Base-by-base conservation (phyloP, 805 yeast species). In the Starmerella geochares region DNA sequence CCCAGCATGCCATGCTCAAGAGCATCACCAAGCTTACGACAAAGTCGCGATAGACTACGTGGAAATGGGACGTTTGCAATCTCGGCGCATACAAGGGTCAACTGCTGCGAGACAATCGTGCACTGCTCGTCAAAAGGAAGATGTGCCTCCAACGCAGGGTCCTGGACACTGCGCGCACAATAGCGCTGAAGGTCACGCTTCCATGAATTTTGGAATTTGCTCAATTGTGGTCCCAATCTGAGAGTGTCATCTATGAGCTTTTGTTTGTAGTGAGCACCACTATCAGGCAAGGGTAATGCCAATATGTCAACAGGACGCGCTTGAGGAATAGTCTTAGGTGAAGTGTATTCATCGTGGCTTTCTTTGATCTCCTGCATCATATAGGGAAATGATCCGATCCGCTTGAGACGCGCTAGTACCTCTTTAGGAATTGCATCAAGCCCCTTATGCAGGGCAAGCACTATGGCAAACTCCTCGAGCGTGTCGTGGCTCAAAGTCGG, bases 1-100 rank as follows among this genome's bases (percentile, higher is more conserved):
- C n/a, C 24, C 31, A 53, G 48, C 43, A 57, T 27, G 10, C n/a
- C 48, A 10, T 36, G 19, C 33, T 55, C 60, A 3, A 54, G 5
- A 1, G 23, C 28, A 24, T 27, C 33, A 1, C 58, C 60, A 4
- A 55, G 33, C 16, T 39, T 50, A 8, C 48, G 46, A 33, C 58
- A 55, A 13, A 52, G 23, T n/a, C 39, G n/a, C 7, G 54, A 11
- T 11, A 55, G 37, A n/a, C 52, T 42, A 33, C 42, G 39, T 3
- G 58, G 57, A 23, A 47, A 51, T 13, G 43, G 45, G 2, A 45
- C 23, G 17, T 35, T 23, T 3, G 47, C 43, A 6, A 40, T 38
- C 7, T 31, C 13, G 1, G 45, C 44, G 5, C 48, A 42, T 5
- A 53, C 17, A 3, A 21, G 42, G 8, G 50, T 48, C 35, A 56